Percentiles rank a stretch among this genome's conserved stretches.
phyloP scores from a whole-genome alignment of 306 rosid genomes.

The Nissolia schottii region DNA sequence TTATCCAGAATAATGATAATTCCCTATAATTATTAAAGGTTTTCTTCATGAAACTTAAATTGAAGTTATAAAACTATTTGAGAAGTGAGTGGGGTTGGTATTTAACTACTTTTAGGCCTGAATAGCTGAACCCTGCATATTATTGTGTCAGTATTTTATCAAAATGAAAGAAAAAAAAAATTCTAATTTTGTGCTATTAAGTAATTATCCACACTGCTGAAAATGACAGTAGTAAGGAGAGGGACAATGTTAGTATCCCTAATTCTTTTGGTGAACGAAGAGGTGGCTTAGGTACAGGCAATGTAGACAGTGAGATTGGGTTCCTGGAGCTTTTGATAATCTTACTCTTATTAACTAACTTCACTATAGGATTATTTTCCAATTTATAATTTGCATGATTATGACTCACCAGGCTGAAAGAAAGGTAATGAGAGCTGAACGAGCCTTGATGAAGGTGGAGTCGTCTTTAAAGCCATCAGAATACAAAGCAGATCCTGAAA shows the following conservation, averaged over 20 bases:
- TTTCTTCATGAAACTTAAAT: background rate
- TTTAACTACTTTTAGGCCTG: background rate
- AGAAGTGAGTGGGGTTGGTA: background rate
- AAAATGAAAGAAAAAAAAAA: background rate
- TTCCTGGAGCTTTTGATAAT: background rate
- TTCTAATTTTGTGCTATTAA: background rate
- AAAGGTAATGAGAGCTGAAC: constrained; percentile 69
- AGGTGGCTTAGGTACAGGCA: background rate
- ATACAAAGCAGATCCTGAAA: constrained; percentile 67
- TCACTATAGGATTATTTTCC: background rate
- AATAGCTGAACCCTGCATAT: constrained; percentile 12
- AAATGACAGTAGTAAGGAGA: background rate
- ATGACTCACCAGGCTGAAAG: constrained; percentile 65
- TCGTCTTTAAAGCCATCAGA: constrained; percentile 61
- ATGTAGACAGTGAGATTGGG: background rate
- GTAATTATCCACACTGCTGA: background rate
- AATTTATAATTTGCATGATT: constrained; percentile 14
- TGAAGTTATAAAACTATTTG: too few relatives aligned
- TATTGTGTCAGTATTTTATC: background rate
- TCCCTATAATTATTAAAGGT: background rate
- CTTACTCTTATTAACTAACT: background rate
- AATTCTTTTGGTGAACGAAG: background rate
- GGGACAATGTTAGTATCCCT: background rate
- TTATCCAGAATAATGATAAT: background rate
- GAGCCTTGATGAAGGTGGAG: constrained; percentile 76